Conservation (phyloP, 2,329 filamentous ascomycete genomes). For the Epichloe bromicola region DNA sequence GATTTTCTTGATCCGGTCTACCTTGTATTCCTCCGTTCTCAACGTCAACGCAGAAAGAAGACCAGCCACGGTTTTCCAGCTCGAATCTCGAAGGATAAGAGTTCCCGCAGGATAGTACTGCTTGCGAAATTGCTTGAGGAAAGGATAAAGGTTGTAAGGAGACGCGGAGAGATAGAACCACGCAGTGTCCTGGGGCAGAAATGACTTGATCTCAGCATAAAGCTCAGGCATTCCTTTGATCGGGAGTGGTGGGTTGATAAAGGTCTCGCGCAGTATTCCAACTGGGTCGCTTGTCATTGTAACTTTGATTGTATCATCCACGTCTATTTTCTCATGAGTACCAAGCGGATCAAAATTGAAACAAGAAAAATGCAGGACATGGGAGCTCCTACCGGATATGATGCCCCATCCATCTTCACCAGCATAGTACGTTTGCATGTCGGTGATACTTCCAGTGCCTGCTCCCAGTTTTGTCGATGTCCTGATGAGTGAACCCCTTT, state of each 20-base stretch:
- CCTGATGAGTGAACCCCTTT: conserved; percentile 32
- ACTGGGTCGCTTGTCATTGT: conserved; percentile 70
- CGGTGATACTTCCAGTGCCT: conserved; percentile 39
- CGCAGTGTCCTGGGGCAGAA: conserved; percentile 45
- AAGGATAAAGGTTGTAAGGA: conserved; percentile 87
- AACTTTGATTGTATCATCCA: conserved; percentile 92
- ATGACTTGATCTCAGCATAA: conserved; percentile 51
- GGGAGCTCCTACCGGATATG: conserved; percentile 46
- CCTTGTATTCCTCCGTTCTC: conserved; percentile 77
- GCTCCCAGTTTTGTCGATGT: conserved; percentile 36
- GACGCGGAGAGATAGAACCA: conserved; percentile 94
- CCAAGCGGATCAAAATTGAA: background rate
- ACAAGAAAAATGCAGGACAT: background rate
- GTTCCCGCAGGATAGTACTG: conserved; percentile 63
- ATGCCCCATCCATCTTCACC: conserved; percentile 71
- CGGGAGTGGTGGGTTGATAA: conserved; percentile 59
- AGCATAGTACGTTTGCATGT: conserved; percentile 62
- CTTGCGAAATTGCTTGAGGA: conserved; percentile 63
- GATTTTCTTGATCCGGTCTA: conserved; percentile 65
- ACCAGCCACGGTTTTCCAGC: conserved; percentile 73
- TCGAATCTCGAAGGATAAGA: conserved; percentile 71
- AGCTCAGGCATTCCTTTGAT: conserved; percentile 75
- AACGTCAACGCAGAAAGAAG: conserved; percentile 68
- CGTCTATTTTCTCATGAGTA: conserved; percentile 36
- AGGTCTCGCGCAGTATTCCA: conserved; percentile 73